These are phyloP conservation scores for Boletus patriciae DNA, from an alignment of 768 basidiomycete genomes.

Conservation along the genomic window DNA sequence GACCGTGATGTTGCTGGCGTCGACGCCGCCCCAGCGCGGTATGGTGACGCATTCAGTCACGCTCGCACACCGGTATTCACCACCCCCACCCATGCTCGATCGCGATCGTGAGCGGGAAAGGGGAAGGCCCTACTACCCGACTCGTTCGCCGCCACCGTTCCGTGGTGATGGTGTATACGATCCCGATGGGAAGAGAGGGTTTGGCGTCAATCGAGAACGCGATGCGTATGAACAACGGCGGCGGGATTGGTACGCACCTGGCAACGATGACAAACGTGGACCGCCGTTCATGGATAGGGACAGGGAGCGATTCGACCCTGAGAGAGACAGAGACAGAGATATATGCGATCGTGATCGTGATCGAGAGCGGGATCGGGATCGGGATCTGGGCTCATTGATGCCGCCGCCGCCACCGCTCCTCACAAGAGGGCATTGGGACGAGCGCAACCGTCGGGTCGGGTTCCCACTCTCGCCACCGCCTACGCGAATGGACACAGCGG, in stretches of 20 bases:
- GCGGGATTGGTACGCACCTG: conserved; percentile 13
- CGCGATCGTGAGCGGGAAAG: too few relatives aligned
- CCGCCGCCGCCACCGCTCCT: too few relatives aligned
- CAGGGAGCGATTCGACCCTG: conserved; percentile 43
- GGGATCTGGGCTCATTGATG: too few relatives aligned
- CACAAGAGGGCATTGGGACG: conserved; percentile 36
- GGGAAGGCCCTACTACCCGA: too few relatives aligned
- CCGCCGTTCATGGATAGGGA: conserved; percentile 29
- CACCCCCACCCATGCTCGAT: conserved; percentile 10
- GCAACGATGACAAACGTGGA: conserved; percentile 44
- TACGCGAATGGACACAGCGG: conserved; percentile 18
- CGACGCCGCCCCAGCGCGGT: conserved; percentile 35
- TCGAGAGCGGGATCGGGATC: too few relatives aligned
- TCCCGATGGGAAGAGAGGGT: conserved; percentile 37
- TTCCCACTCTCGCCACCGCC: conserved; percentile 24
- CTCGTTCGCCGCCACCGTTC: too few relatives aligned
- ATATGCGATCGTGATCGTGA: too few relatives aligned
- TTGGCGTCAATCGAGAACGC: conserved; percentile 20
- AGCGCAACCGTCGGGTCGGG: conserved; percentile 39
- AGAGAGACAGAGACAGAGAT: conserved; percentile 29
- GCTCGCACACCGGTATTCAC: conserved; percentile 21
- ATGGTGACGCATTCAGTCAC: conserved; percentile 33
- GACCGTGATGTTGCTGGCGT: conserved; percentile 27
- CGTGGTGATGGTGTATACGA: conserved; percentile 29
- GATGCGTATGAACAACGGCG: too few relatives aligned